Evolutionary conservation across 2,329 filamentous ascomycete species (phyloP).

Genomic region (Paraphoma chrysanthemicola): DNA sequence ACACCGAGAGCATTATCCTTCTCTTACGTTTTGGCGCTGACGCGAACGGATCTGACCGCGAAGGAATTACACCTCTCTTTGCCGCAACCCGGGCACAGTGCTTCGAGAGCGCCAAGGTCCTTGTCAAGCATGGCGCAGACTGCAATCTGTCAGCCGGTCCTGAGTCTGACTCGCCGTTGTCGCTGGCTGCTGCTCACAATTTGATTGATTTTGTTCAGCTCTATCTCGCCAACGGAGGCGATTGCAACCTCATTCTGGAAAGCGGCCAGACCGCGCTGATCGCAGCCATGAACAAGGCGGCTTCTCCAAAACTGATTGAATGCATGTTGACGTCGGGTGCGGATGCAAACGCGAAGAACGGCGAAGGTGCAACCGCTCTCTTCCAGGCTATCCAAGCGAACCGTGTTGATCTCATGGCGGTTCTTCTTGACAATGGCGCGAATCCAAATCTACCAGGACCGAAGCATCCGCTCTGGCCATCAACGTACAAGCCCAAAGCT

Average conservation of each 20-base stretch:
- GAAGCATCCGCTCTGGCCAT: slow-evolving; percentile 73
- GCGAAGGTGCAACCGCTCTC: slow-evolving; percentile 67
- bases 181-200: slow-evolving; percentile 58
- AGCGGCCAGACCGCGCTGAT: slow-evolving; percentile 69
- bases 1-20: slow-evolving; percentile 35
- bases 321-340: slow-evolving; percentile 66
- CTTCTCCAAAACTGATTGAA: slow-evolving; percentile 62
- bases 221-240: slow-evolving; percentile 67
- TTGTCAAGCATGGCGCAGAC: slow-evolving; percentile 35
- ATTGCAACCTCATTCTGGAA: slow-evolving; percentile 61
- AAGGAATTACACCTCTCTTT: slow-evolving; percentile 37
- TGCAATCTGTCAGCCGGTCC: slow-evolving; percentile 44
- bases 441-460: slow-evolving; percentile 73
- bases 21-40: slow-evolving; percentile 40
- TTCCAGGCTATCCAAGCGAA: slow-evolving; percentile 67
- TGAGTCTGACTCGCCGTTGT: slow-evolving; percentile 63
- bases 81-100: slow-evolving; percentile 35
- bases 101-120: slow-evolving; percentile 55
- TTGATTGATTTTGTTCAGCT: slow-evolving; percentile 66
- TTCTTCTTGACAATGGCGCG: slow-evolving; percentile 65
- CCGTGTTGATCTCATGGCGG: slow-evolving; percentile 63
- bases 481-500: slow-evolving; percentile 65
- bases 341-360: slow-evolving; percentile 65
- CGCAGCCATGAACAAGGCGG: slow-evolving; percentile 65
- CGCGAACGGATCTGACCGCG: slow-evolving; percentile 38